Evolutionary conservation across 2,329 filamentous ascomycete species (phyloP).

Genomic region (Alternaria sp.): DNA sequence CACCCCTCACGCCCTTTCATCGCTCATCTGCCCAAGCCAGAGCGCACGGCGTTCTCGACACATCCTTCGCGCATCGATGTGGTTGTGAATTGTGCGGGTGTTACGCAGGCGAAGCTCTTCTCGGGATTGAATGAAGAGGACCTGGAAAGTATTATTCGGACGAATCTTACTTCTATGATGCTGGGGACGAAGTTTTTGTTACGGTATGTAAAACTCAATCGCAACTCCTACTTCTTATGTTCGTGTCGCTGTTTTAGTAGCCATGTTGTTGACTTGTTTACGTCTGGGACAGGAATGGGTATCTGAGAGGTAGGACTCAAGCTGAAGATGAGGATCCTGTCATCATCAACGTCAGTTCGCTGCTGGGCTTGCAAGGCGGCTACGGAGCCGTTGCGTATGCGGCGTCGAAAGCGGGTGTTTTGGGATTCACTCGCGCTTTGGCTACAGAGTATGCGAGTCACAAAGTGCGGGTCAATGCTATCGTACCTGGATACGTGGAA

Average conservation of each 20-base stretch:
- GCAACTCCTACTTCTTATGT: too few species aligned
- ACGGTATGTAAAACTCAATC: constrained; percentile 29
- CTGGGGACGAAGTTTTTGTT: constrained; percentile 63
- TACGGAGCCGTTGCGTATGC: constrained; percentile 76
- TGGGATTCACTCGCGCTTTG: constrained; percentile 73
- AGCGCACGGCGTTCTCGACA: not conserved
- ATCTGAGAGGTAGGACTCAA: constrained; percentile 34
- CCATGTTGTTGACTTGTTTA: not conserved
- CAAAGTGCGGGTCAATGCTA: constrained; percentile 76
- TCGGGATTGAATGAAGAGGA: constrained; percentile 58
- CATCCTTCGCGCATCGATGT: constrained; percentile 48
- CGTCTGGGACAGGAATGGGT: not conserved
- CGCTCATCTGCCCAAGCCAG: constrained; percentile 7
- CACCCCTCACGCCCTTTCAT: not conserved
- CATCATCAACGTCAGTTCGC: constrained; percentile 82
- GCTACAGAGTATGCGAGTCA: constrained; percentile 66
- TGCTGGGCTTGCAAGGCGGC: constrained; percentile 73
- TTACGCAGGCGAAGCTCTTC: constrained; percentile 71
- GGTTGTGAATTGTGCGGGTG: constrained; percentile 81
- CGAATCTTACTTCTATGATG: constrained; percentile 74
- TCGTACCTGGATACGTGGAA: constrained; percentile 82
- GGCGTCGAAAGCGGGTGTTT: constrained; percentile 79
- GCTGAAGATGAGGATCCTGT: constrained; percentile 42
- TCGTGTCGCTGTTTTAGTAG: too few species aligned
- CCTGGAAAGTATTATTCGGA: constrained; percentile 66